These are phyloP conservation scores for Tetrapisispora taiwanensis DNA, from an alignment of 805 yeast genomes.

Conservation along the genomic window DNA sequence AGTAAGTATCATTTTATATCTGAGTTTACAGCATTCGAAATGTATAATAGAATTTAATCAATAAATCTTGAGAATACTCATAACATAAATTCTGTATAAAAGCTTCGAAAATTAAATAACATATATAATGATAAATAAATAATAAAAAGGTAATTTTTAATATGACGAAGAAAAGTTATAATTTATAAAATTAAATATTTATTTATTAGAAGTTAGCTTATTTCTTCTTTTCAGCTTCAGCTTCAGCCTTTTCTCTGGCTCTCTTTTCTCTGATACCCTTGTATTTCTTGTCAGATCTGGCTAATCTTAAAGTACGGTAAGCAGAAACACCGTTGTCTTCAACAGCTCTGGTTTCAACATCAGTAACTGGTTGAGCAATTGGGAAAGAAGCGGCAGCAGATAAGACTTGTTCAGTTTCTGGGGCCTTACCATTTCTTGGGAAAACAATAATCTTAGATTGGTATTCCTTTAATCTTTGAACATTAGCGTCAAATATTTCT, in stretches of 20 bases:
- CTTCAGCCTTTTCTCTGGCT: conserved; percentile 94
- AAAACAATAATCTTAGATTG: conserved; percentile 89
- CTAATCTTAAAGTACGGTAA: conserved; percentile 89
- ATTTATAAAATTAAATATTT: neutral
- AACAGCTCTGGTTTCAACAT: conserved; percentile 81
- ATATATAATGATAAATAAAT: no score
- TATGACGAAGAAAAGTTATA: conserved; percentile 2
- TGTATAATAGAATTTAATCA: no score
- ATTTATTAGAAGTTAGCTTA: conserved; percentile 18
- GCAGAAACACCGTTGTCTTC: conserved; percentile 67
- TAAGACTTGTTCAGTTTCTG: conserved; percentile 68
- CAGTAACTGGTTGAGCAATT: conserved; percentile 67
- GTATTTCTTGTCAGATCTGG: conserved; percentile 89
- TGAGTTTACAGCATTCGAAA: no score
- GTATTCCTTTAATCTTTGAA: conserved; percentile 94
- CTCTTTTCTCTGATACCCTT: conserved; percentile 96
- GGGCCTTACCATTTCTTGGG: conserved; percentile 82
- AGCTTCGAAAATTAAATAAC: no score
- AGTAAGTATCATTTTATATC: no score
- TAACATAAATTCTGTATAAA: no score
- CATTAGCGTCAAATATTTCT: conserved; percentile 91
- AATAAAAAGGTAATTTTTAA: neutral
- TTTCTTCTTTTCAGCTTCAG: conserved; percentile 99
- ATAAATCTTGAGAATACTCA: no score
- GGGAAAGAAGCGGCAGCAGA: conserved; percentile 81